phyloP scores from a whole-genome alignment of 305 asterid species.

The Fraxinus platypoda region DNA sequence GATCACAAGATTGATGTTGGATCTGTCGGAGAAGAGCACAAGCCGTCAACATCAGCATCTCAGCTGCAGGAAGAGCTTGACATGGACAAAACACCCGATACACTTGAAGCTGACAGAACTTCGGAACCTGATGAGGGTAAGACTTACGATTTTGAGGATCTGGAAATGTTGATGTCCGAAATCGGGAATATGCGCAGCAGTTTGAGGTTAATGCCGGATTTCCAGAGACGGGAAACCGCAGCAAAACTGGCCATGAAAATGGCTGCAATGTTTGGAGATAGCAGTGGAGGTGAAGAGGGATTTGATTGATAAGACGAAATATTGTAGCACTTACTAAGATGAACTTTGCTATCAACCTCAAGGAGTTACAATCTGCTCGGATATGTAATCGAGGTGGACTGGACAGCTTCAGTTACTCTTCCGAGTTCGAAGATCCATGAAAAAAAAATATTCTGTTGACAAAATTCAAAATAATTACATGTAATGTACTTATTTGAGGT shows the following conservation, averaged over 20 bases:
- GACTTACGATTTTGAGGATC: slow-evolving; percentile 69
- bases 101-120: slow-evolving; percentile 29
- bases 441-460: background rate
- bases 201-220: slow-evolving; percentile 90
- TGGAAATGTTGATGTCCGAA: slow-evolving; percentile 85
- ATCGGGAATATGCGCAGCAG: slow-evolving; percentile 77
- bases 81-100: slow-evolving; percentile 30
- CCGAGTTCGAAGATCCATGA: background rate
- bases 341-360: background rate
- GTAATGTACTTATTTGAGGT: background rate
- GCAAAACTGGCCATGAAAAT: slow-evolving; percentile 92
- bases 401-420: background rate
- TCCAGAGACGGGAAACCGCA: slow-evolving; percentile 96
- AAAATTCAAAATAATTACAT: background rate
- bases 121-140: slow-evolving; percentile 47
- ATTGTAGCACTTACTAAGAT: background rate
- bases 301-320: slow-evolving; percentile 27
- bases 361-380: background rate
- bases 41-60: slow-evolving; percentile 51
- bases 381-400: slow-evolving; percentile 1
- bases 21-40: slow-evolving; percentile 30
- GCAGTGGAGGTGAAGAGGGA: slow-evolving; percentile 72
- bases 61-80: slow-evolving; percentile 32
- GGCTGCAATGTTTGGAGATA: slow-evolving; percentile 89
- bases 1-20: slow-evolving; percentile 5